Base-by-base conservation (phyloP, 2,329 filamentous ascomycete species). In the Trichophaea hybrida region DNA sequence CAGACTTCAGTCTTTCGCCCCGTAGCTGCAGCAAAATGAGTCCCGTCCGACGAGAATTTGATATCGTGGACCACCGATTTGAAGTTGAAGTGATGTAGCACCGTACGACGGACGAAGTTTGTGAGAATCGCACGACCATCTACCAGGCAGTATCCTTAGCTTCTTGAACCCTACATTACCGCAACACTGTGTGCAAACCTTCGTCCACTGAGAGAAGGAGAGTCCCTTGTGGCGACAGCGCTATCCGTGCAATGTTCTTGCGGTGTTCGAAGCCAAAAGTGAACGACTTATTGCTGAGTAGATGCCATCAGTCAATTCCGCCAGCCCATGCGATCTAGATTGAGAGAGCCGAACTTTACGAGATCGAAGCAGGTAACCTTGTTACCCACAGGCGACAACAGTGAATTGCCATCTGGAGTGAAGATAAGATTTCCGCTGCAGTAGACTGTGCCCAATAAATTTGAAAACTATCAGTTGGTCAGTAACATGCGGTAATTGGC, bases 391-490 rank as follows among this genome's bases (percentile, higher is more conserved):
- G 93, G 94, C 49, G 93, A 98, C 70, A 94, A 87, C 66, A 98
- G 80, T 75, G 88, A 91, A 69, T 88, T 93, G 71, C 94, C 94
- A 80, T 98, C 91, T 63, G 90, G 88, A 69, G 88, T 94, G 77
- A 94, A 98, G 71, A 96, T 80, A 70, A 98, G 81, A 73, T 97
- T 98, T 74, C 94, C 93, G 80, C 90, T 88, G 76, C 89, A 88
- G 78, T 97, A 98, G 71, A 98, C 93, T 68, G 93, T 98, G 72
- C 93, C 94, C 70, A 98, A 81, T 72, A 98, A 81, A 75, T 97
- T 98, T 72, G 91, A 95, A 76, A 98, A 98, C 90, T 96, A n/a
- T 31, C n/a, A 12, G 54, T 46, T 13, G n/a, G 40, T 46, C 40
- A 46, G 40, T 46, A 46, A n/a, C n/a, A 24, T 32, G 10, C 24